Evolutionary conservation across 108 stramenopile species (phyloP).

Genomic region (Skeletonema tropicum): DNA sequence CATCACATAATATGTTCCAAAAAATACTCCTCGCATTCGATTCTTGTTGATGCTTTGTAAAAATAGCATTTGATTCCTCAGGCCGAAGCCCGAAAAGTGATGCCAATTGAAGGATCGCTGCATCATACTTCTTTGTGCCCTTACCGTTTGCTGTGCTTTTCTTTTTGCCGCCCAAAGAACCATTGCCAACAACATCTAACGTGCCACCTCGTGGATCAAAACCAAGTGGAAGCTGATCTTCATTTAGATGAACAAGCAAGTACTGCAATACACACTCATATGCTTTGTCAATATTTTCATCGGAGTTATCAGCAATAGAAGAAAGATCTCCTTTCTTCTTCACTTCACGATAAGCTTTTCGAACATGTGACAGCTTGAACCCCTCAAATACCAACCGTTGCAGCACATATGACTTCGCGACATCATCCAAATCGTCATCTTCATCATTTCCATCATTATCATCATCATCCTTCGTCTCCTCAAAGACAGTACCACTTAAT

Average conservation of each 20-base stretch:
- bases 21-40: slow-evolving; percentile 31
- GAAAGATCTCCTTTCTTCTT: slow-evolving; percentile 4
- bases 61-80: slow-evolving; percentile 50
- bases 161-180: not conserved
- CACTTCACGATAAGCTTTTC: slow-evolving; percentile 48
- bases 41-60: slow-evolving; percentile 17
- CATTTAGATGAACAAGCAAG: slow-evolving; percentile 76
- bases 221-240: slow-evolving; percentile 84
- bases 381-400: slow-evolving; percentile 77
- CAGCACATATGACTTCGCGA: slow-evolving; percentile 60
- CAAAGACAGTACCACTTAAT: slow-evolving; percentile 47
- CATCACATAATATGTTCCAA: slow-evolving; percentile 46
- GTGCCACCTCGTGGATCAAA: slow-evolving; percentile 83
- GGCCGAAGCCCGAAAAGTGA: slow-evolving; percentile 49
- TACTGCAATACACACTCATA: slow-evolving; percentile 87
- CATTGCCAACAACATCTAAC: slow-evolving; percentile 53
- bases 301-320: slow-evolving; percentile 15
- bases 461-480: slow-evolving; percentile 46
- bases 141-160: not conserved
- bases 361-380: slow-evolving; percentile 68
- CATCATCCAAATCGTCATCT: slow-evolving; percentile 41
- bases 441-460: slow-evolving; percentile 37
- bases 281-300: slow-evolving; percentile 55
- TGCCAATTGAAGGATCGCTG: slow-evolving; percentile 28
- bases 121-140: slow-evolving; percentile 8